These are phyloP conservation scores for Diaporthe citri DNA, from an alignment of 2,329 filamentous ascomycete species.

Conservation along the genomic window DNA sequence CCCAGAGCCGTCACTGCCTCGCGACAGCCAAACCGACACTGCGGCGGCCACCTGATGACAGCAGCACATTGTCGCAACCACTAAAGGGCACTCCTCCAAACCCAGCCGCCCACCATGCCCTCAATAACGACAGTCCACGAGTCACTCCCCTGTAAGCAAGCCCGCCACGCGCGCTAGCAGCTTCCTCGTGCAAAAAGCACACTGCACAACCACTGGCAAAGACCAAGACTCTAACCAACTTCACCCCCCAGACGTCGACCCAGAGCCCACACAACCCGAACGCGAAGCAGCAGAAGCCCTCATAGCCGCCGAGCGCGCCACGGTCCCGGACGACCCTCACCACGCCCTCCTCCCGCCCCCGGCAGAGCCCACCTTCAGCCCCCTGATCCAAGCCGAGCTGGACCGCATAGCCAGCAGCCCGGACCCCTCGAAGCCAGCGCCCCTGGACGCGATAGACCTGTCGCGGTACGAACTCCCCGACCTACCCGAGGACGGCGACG, in stretches of 20 bases:
- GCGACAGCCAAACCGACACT: not conserved
- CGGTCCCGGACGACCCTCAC: constrained; percentile 54
- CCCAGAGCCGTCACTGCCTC: not conserved
- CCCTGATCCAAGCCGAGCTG: constrained; percentile 77
- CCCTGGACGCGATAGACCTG: constrained; percentile 77
- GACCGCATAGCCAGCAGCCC: constrained; percentile 70
- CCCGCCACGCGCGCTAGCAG: constrained; percentile 36
- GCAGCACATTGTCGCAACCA: not conserved
- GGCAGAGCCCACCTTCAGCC: constrained; percentile 69
- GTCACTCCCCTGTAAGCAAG: constrained; percentile 79
- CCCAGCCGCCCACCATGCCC: constrained; percentile 66
- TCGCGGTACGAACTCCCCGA: constrained; percentile 85
- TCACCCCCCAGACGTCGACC: constrained; percentile 79
- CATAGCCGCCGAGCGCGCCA: constrained; percentile 74
- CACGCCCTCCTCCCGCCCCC: constrained; percentile 71
- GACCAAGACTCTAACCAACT: constrained; percentile 29
- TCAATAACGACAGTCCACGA: constrained; percentile 79
- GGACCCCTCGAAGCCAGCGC: constrained; percentile 50
- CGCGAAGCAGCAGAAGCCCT: constrained; percentile 77
- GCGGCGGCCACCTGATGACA: not conserved
- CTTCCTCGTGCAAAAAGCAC: constrained; percentile 2
- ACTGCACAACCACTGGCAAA: not conserved
- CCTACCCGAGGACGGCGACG: constrained; percentile 52
- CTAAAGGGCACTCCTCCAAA: not conserved
- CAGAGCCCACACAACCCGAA: constrained; percentile 72